A percentile compares a stretch with the other conserved stretches of the same genome.
Conservation (phyloP, 163 green algal genomes). For the Scenedesmus sp. region DNA sequence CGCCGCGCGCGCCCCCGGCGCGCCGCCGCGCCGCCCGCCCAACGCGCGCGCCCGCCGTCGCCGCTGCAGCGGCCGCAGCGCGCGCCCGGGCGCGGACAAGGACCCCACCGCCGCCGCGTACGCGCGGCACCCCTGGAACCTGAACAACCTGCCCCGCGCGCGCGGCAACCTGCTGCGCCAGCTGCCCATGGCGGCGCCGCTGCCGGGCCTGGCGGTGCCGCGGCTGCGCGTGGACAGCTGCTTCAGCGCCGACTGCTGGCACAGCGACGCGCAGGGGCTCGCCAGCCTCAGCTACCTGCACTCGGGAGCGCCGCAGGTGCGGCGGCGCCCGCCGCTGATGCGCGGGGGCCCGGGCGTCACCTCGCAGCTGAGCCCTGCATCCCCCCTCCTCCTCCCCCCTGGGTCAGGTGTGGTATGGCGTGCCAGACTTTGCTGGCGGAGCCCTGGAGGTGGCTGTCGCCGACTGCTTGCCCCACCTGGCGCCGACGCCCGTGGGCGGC, state of each 20-base stretch:
- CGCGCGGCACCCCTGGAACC: too few relatives aligned
- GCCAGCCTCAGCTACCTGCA: conserved; percentile 88
- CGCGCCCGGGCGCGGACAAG: background rate
- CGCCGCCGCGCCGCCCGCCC: background rate
- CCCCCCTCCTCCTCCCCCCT: too few relatives aligned
- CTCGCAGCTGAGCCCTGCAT: too few relatives aligned
- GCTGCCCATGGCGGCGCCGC: conserved; percentile 46
- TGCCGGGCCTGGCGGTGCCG: conserved; percentile 58
- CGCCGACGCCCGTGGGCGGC: conserved; percentile 72
- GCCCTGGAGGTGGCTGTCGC: conserved; percentile 75
- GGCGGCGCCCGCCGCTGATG: background rate
- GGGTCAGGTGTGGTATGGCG: conserved; percentile 39
- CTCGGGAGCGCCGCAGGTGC: conserved; percentile 56
- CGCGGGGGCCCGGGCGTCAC: background rate
- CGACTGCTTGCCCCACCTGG: conserved; percentile 66
- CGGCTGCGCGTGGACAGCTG: conserved; percentile 78
- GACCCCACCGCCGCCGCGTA: too few relatives aligned
- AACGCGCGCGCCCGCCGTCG: too few relatives aligned
- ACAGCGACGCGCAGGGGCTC: conserved; percentile 81
- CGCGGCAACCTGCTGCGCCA: conserved; percentile 53
- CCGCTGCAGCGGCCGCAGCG: background rate
- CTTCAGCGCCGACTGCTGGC: conserved; percentile 80
- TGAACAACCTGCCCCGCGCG: background rate
- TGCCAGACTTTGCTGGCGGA: conserved; percentile 62
- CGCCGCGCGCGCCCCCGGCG: too few relatives aligned